Evolutionary conservation across 2,329 filamentous ascomycete species (phyloP).

Genomic region (Phialophora expanda): DNA sequence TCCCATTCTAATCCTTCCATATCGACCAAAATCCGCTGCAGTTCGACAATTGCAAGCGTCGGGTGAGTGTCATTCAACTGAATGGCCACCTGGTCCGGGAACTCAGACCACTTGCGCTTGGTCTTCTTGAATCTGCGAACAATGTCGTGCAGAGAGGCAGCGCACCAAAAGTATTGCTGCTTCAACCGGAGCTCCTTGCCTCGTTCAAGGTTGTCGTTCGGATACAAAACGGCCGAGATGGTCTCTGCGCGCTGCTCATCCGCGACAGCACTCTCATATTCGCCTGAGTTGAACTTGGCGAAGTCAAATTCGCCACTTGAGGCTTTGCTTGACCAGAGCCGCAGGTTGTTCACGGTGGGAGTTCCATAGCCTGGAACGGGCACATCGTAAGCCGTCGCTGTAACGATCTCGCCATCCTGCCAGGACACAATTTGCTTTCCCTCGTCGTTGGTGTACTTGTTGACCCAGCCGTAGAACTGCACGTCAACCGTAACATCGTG

Average conservation of each 20-base stretch:
- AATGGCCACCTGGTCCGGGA: constrained; percentile 93
- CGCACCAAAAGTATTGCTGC: constrained; percentile 99
- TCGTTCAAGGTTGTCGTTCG: constrained; percentile 94
- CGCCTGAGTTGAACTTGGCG: constrained; percentile 97
- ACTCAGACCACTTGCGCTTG: constrained; percentile 86
- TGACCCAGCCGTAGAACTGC: constrained; percentile 90
- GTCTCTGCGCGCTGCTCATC: constrained; percentile 99
- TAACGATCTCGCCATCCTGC: constrained; percentile 92
- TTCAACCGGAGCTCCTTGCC: constrained; percentile 97
- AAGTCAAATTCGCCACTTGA: constrained; percentile 98
- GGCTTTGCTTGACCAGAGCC: constrained; percentile 96
- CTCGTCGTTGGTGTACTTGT: constrained; percentile 72
- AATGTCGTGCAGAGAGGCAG: constrained; percentile 93
- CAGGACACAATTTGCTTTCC: constrained; percentile 78
- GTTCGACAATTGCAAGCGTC: constrained; percentile 91
- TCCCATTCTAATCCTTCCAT: constrained; percentile 92
- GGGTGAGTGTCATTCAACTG: constrained; percentile 98
- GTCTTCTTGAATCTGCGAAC: constrained; percentile 98
- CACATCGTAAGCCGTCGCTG: constrained; percentile 91
- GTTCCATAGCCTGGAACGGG: constrained; percentile 90
- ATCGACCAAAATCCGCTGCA: constrained; percentile 90
- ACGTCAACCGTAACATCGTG: constrained; percentile 96
- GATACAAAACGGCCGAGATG: constrained; percentile 95
- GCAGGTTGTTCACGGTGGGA: constrained; percentile 90
- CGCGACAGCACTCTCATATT: constrained; percentile 97